phyloP scores from a whole-genome alignment of 768 basidiomycete genomes.

The Hypholoma fasciculare region DNA sequence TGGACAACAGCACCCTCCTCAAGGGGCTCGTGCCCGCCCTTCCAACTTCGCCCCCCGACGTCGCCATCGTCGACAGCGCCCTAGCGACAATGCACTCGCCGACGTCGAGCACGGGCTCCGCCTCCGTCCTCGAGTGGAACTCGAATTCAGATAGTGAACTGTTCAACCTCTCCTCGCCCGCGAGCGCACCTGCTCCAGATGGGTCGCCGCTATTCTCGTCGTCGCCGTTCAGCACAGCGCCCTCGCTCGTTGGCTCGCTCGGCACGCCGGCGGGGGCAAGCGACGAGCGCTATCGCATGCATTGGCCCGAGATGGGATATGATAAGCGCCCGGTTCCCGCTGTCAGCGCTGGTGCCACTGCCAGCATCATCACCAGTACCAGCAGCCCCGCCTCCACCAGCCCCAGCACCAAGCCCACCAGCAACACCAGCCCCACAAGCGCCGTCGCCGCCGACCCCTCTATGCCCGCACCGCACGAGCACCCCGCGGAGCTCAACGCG shows the following conservation, averaged over 20 bases:
- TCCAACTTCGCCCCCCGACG: conserved; percentile 1
- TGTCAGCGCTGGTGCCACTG: too few relatives aligned
- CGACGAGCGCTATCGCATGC: background rate
- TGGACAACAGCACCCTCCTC: background rate
- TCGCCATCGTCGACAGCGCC: background rate
- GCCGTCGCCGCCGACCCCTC: background rate
- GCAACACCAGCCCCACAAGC: background rate
- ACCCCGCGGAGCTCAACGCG: background rate
- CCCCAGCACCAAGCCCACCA: conserved; percentile 7
- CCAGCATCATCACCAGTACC: too few relatives aligned
- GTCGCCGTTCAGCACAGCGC: background rate
- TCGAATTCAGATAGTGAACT: conserved; percentile 20
- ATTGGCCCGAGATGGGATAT: background rate
- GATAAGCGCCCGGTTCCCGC: background rate
- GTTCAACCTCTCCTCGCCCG: conserved; percentile 14
- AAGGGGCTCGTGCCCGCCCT: background rate
- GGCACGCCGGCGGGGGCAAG: background rate
- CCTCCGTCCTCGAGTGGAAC: conserved; percentile 23
- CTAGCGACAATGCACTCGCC: too few relatives aligned
- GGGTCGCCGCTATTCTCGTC: too few relatives aligned
- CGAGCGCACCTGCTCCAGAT: background rate
- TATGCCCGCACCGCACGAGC: background rate
- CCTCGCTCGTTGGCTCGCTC: background rate
- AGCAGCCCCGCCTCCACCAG: background rate
- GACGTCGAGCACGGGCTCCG: background rate